These are phyloP conservation scores for Ceratonia siliqua DNA, from an alignment of 306 rosid species.

Conservation along the genomic window DNA sequence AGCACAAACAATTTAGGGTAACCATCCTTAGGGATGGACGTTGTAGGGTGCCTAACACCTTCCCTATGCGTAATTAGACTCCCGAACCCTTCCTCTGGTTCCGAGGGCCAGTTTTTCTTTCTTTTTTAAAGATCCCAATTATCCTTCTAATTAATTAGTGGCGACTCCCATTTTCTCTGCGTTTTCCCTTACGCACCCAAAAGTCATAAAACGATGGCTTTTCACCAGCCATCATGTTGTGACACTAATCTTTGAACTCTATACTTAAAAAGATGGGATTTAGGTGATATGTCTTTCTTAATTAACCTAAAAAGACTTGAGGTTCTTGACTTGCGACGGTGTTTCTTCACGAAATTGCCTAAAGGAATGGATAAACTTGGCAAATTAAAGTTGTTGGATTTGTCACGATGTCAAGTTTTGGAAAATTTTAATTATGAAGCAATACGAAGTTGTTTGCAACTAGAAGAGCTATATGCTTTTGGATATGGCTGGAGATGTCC, in stretches of 20 bases:
- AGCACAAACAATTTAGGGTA: too few relatives aligned
- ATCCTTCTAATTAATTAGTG: too few relatives aligned
- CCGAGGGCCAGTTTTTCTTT: too few relatives aligned
- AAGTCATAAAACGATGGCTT: too few relatives aligned
- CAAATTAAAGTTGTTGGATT: conserved; percentile 5
- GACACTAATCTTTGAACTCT: conserved; percentile 24
- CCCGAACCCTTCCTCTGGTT: too few relatives aligned
- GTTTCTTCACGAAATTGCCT: neutral
- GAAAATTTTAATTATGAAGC: neutral
- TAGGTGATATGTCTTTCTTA: conserved; percentile 22
- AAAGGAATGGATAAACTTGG: neutral
- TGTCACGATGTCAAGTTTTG: neutral
- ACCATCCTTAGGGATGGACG: too few relatives aligned
- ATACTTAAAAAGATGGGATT: neutral
- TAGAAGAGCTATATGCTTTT: neutral
- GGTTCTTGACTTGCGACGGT: neutral
- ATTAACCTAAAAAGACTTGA: conserved; percentile 1
- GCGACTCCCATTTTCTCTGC: too few relatives aligned
- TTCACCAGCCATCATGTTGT: too few relatives aligned
- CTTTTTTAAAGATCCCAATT: too few relatives aligned
- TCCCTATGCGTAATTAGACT: too few relatives aligned
- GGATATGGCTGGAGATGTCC: neutral
- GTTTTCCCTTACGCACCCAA: too few relatives aligned
- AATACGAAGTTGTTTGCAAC: neutral
- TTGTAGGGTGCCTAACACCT: too few relatives aligned